Conservation (phyloP, 2,329 filamentous ascomycete genomes). For the Neopestalotiopsis rosae region DNA sequence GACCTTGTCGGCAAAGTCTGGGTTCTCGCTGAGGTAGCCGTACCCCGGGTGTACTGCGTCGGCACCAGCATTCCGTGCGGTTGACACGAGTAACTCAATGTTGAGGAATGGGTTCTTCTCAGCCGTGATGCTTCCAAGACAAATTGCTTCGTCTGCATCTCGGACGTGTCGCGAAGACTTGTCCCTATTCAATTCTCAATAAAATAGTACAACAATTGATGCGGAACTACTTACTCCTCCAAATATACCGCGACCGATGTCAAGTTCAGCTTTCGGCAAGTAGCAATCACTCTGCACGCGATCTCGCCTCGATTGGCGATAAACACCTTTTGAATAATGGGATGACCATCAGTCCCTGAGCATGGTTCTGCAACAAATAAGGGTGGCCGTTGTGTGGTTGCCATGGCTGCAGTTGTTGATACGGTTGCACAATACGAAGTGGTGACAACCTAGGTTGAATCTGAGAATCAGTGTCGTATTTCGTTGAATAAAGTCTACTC, state of each 20-base stretch:
- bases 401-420: not conserved
- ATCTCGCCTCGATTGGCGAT: constrained; percentile 76
- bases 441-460: not conserved
- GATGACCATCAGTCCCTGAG: not conserved
- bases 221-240: constrained; percentile 29
- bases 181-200: constrained; percentile 54
- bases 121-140: constrained; percentile 55
- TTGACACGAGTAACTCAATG: constrained; percentile 69
- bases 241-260: constrained; percentile 72
- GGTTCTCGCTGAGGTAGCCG: constrained; percentile 73
- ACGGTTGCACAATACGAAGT: not conserved
- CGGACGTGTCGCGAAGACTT: constrained; percentile 68
- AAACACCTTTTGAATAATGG: constrained; percentile 54
- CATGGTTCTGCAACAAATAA: not conserved
- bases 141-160: constrained; percentile 68
- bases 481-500: not conserved
- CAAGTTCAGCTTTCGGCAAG: constrained; percentile 69
- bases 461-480: not conserved
- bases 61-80: constrained; percentile 67
- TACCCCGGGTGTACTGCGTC: constrained; percentile 76
- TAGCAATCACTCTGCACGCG: constrained; percentile 68
- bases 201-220: not conserved
- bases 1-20: constrained; percentile 70
- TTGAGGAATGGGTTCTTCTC: constrained; percentile 68
- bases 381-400: not conserved